Percentiles rank a stretch among this genome's conserved stretches.
Conservation (phyloP, 495 filamentous ascomycete species). For the Hypoxylon lenormandii region DNA sequence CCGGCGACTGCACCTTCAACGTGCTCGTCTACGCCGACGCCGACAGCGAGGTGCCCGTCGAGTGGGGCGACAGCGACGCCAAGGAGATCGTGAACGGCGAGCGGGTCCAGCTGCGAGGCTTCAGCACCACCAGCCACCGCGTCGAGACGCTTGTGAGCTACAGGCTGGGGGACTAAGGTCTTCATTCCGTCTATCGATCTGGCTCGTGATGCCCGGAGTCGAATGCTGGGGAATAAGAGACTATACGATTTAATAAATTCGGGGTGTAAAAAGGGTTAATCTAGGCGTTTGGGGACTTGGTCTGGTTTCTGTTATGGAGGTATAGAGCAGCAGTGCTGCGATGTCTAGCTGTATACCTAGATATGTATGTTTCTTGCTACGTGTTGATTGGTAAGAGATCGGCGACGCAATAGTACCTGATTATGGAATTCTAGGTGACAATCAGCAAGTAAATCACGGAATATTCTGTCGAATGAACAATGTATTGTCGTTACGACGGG, state of each 20-base stretch:
- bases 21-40: conserved; percentile 97
- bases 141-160: conserved; percentile 97
- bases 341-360: not conserved
- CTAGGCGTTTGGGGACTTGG: conserved; percentile 7
- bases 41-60: conserved; percentile 94
- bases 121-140: conserved; percentile 90
- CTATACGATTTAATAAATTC: not conserved
- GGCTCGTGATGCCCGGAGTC: not conserved
- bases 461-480: not conserved
- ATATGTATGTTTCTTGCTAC: not conserved
- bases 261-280: not conserved
- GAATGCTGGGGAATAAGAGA: not conserved
- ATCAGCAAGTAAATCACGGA: too few species aligned
- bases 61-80: conserved; percentile 98
- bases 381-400: too few species aligned
- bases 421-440: too few species aligned
- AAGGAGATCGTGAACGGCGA: conserved; percentile 97
- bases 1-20: conserved; percentile 96
- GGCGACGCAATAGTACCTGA: too few species aligned
- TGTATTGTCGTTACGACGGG: conserved; percentile 2
- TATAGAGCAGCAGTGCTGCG: not conserved
- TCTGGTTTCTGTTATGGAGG: not conserved
- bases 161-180: conserved; percentile 65
- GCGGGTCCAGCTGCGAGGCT: conserved; percentile 93
- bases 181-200: not conserved